Evolutionary conservation across 371 early-diverging fungal genomes (phyloP).

Genomic region (Nematocida sp.): DNA sequence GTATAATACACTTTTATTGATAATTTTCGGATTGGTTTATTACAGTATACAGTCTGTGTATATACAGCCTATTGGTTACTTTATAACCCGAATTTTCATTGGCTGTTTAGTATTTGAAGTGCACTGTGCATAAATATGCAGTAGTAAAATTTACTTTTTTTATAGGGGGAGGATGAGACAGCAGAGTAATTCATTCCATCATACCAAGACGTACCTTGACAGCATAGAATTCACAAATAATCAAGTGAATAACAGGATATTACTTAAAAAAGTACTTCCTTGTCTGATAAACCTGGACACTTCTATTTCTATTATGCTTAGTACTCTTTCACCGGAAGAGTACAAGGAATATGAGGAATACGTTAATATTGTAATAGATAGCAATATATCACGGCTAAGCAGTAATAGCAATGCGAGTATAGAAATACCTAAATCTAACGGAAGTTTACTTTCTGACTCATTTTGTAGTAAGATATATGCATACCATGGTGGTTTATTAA

Average conservation of each 20-base stretch:
- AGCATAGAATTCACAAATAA: background rate
- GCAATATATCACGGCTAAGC: background rate
- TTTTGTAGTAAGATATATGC: background rate
- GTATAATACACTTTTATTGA: too few species aligned
- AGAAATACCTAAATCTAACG: background rate
- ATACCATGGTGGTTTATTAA: background rate
- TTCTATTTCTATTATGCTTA: background rate
- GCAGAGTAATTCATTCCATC: too few species aligned
- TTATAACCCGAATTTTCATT: too few species aligned
- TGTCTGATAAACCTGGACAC: slow-evolving; percentile 2
- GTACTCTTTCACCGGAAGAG: background rate
- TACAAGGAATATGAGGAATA: background rate
- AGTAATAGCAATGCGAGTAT: background rate
- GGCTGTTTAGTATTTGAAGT: too few species aligned
- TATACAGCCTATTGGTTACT: too few species aligned
- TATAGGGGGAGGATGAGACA: too few species aligned
- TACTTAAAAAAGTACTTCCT: background rate
- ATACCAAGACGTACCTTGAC: too few species aligned
- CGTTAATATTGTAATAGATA: background rate
- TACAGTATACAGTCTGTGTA: too few species aligned
- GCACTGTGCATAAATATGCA: too few species aligned
- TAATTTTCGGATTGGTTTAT: too few species aligned
- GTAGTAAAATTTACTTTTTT: too few species aligned
- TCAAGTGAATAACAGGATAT: background rate
- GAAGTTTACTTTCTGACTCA: background rate